Conservation (phyloP, 1,284 basidiomycete genomes). For the Lignosus rhinocerotis region DNA sequence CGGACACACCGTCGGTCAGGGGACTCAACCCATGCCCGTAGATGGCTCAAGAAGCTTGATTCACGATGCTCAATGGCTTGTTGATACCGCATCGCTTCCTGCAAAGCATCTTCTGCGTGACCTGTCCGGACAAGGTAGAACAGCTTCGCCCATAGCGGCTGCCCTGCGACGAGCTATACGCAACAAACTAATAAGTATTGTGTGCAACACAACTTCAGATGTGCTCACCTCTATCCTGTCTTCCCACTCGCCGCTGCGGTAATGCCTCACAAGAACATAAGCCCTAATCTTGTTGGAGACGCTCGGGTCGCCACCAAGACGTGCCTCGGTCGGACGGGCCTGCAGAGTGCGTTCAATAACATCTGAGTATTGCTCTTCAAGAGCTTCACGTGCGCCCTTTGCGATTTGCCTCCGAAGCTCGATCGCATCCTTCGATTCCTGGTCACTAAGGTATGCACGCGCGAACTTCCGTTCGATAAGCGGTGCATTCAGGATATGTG, state of each 20-base stretch:
- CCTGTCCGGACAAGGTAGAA: conserved; percentile 92
- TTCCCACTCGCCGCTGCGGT: conserved; percentile 82
- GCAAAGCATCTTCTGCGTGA: conserved; percentile 77
- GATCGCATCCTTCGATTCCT: conserved; percentile 64
- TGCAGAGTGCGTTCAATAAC: conserved; percentile 87
- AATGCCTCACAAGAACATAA: conserved; percentile 80
- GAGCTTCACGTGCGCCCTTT: conserved; percentile 68
- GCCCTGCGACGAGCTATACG: conserved; percentile 73
- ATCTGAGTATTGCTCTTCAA: conserved; percentile 86
- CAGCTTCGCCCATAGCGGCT: conserved; percentile 90
- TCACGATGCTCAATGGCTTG: conserved; percentile 81
- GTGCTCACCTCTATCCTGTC: conserved; percentile 76
- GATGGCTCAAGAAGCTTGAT: conserved; percentile 80
- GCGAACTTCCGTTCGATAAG: conserved; percentile 74
- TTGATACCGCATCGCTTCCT: conserved; percentile 74
- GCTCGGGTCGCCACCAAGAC: conserved; percentile 90
- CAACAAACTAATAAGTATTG: not conserved
- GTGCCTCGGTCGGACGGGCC: conserved; percentile 81
- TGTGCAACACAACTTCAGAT: not conserved
- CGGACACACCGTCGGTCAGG: conserved; percentile 69
- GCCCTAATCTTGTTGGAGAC: conserved; percentile 88
- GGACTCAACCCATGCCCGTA: conserved; percentile 87
- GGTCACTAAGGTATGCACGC: conserved; percentile 68
- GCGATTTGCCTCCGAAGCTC: conserved; percentile 70
- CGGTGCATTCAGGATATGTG: conserved; percentile 76